Evolutionary conservation across 192 early-diverging fungal genomes (phyloP).

Genomic region (Coemansia sp.): DNA sequence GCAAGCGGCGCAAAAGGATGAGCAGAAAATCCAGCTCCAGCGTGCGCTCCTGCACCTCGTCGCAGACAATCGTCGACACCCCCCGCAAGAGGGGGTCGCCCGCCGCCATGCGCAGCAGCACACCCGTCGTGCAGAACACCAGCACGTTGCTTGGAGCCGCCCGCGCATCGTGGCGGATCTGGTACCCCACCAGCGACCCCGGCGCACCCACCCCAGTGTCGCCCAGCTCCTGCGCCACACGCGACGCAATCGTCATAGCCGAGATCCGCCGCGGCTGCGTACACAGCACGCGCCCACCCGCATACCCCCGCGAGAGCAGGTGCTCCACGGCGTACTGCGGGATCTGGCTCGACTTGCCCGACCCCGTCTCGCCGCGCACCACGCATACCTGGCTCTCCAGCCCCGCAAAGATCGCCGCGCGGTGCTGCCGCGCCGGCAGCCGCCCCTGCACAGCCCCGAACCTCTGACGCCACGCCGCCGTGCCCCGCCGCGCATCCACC

Average conservation of each 20-base stretch:
- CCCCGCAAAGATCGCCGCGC: background rate
- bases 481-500: background rate
- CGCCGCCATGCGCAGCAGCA: slow-evolving; percentile 56
- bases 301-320: slow-evolving; percentile 49
- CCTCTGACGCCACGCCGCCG: background rate
- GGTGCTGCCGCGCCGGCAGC: slow-evolving; percentile 21
- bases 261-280: slow-evolving; percentile 89
- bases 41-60: slow-evolving; percentile 86
- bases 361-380: slow-evolving; percentile 46
- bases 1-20: slow-evolving; percentile 68
- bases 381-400: slow-evolving; percentile 23
- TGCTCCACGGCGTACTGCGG: slow-evolving; percentile 79
- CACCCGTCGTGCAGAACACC: slow-evolving; percentile 64
- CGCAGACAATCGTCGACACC: slow-evolving; percentile 63
- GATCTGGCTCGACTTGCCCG: slow-evolving; percentile 68
- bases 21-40: slow-evolving; percentile 80
- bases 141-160: slow-evolving; percentile 57
- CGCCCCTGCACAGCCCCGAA: slow-evolving; percentile 7
- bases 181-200: slow-evolving; percentile 48
- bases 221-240: slow-evolving; percentile 62
- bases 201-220: slow-evolving; percentile 12
- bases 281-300: slow-evolving; percentile 63
- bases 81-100: slow-evolving; percentile 27
- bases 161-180: slow-evolving; percentile 62
- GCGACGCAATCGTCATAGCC: slow-evolving; percentile 58